Conservation (phyloP, 345 rosid genomes). For the Corchorus capsularis region DNA sequence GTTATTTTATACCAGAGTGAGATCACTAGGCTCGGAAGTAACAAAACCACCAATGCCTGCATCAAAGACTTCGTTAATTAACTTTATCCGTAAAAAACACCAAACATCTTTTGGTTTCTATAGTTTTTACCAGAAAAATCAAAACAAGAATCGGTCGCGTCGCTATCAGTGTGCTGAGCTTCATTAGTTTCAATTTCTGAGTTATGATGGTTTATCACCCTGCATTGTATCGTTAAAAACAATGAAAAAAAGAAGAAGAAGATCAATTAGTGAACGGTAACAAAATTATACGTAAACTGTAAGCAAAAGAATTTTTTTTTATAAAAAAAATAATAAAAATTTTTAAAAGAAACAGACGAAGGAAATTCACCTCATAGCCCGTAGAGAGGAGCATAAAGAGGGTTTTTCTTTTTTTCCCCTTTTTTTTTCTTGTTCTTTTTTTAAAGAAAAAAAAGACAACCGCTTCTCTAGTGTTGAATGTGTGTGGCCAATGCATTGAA, state of each 20-base stretch:
- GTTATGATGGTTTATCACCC: neutral
- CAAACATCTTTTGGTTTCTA: neutral
- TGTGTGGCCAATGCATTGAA: too few relatives aligned
- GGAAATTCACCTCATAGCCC: too few relatives aligned
- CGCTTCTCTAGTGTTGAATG: too few relatives aligned
- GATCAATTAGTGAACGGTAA: neutral
- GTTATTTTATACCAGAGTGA: slow-evolving; percentile 35
- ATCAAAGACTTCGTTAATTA: too few relatives aligned
- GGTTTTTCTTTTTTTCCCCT: too few relatives aligned
- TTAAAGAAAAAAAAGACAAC: too few relatives aligned
- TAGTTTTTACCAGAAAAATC: slow-evolving; percentile 28
- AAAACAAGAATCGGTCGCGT: slow-evolving; percentile 29
- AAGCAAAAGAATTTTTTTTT: too few relatives aligned
- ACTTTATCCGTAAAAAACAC: too few relatives aligned
- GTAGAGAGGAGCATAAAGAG: too few relatives aligned
- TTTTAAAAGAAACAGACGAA: too few relatives aligned
- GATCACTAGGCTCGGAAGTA: slow-evolving; percentile 31
- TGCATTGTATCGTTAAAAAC: neutral
- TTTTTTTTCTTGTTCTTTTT: too few relatives aligned
- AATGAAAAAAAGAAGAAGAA: neutral
- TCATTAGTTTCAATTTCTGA: slow-evolving; percentile 26
- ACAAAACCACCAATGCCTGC: slow-evolving; percentile 40
- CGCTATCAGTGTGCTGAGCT: slow-evolving; percentile 28
- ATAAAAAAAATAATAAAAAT: too few relatives aligned
- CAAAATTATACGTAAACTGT: neutral